phyloP scores from a whole-genome alignment of 768 basidiomycete species.

The Lentinula sp. region DNA sequence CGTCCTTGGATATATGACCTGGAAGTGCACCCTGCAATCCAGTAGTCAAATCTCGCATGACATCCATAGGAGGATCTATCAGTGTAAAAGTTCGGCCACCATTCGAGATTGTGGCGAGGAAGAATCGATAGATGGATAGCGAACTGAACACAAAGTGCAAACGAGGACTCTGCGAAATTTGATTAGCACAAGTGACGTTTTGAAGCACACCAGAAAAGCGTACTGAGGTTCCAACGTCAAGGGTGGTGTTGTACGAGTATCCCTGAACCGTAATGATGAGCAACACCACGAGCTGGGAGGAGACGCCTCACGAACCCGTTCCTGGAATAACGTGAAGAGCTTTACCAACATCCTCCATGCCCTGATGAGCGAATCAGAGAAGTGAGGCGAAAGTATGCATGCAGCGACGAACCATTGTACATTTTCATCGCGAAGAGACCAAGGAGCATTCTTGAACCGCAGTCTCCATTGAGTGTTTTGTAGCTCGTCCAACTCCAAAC shows the following conservation, averaged over 20 bases:
- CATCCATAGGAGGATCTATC: constrained; percentile 31
- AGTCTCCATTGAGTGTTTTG: constrained; percentile 49
- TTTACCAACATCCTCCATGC: constrained; percentile 55
- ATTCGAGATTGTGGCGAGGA: constrained; percentile 59
- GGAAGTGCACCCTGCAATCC: constrained; percentile 36
- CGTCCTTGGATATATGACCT: constrained; percentile 23
- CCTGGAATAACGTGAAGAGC: constrained; percentile 55
- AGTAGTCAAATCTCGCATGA: constrained; percentile 30
- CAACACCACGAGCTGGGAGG: neutral
- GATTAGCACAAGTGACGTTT: constrained; percentile 8
- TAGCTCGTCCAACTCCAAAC: constrained; percentile 42
- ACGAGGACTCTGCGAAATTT: constrained; percentile 42
- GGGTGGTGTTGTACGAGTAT: constrained; percentile 61
- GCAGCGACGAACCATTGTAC: constrained; percentile 38
- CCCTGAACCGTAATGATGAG: constrained; percentile 38
- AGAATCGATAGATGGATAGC: constrained; percentile 49
- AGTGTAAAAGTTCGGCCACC: constrained; percentile 50
- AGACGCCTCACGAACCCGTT: constrained; percentile 36
- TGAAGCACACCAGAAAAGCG: neutral
- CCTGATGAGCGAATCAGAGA: constrained; percentile 22
- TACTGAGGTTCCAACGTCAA: constrained; percentile 47
- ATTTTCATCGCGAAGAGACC: constrained; percentile 54
- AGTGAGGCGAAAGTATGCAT: neutral
- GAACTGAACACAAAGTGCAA: constrained; percentile 58
- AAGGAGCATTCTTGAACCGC: constrained; percentile 62